phyloP scores from a whole-genome alignment of 2,329 filamentous ascomycete species.

The Cucurbitaria berberidis region DNA sequence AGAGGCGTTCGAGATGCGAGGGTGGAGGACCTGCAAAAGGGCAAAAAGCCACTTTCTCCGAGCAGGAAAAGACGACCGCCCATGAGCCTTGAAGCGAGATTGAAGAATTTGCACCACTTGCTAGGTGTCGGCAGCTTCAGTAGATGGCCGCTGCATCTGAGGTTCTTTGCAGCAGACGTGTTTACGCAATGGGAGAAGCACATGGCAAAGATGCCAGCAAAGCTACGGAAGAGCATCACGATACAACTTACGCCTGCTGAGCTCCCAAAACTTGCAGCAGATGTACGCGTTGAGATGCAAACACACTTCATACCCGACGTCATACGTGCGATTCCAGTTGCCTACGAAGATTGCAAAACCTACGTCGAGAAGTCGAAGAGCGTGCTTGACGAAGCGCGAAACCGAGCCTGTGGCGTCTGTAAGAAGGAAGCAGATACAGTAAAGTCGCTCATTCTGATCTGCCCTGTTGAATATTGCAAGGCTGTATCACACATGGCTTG shows the following conservation, averaged over 20 bases:
- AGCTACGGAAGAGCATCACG: constrained; percentile 34
- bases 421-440: constrained; percentile 43
- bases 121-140: constrained; percentile 79
- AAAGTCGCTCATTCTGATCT: constrained; percentile 57
- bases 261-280: constrained; percentile 24
- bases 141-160: constrained; percentile 80
- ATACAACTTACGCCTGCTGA: constrained; percentile 41
- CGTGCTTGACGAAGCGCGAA: constrained; percentile 17
- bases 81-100: constrained; percentile 68
- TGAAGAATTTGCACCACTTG: constrained; percentile 83
- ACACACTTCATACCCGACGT: constrained; percentile 37
- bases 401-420: constrained; percentile 58
- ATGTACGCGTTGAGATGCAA: constrained; percentile 26
- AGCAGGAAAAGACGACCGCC: constrained; percentile 57
- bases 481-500: constrained; percentile 63
- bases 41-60: constrained; percentile 37
- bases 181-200: constrained; percentile 71
- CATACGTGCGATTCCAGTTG: constrained; percentile 56
- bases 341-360: constrained; percentile 58
- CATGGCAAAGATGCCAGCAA: constrained; percentile 30
- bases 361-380: constrained; percentile 60
- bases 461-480: constrained; percentile 57
- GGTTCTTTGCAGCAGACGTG: constrained; percentile 77
- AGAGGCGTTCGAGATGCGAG: constrained; percentile 40
- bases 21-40: constrained; percentile 42